phyloP scores from a whole-genome alignment of 768 basidiomycete species.

The Rhodocollybia butyracea region DNA sequence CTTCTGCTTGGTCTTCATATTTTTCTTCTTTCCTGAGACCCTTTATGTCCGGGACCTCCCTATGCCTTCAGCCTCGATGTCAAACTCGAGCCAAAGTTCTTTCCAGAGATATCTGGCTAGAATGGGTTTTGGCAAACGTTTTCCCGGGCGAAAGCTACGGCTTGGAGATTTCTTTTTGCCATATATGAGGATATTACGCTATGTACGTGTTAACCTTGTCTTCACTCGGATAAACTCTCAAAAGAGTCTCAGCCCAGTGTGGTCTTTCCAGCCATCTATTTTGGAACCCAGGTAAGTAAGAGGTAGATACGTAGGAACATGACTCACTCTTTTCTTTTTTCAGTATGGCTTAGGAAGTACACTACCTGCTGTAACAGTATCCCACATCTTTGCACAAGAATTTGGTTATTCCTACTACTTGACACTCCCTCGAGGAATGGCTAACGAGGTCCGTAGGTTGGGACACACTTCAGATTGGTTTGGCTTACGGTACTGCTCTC shows the following conservation, averaged over 20 bases:
- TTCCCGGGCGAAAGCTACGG: not conserved
- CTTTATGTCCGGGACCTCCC: not conserved
- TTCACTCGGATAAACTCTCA: not conserved
- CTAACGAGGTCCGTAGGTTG: not conserved
- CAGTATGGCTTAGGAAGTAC: conserved; percentile 1
- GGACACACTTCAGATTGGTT: conserved; percentile 3
- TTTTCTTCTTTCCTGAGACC: conserved; percentile 6
- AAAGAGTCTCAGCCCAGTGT: not conserved
- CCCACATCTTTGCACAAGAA: conserved; percentile 5
- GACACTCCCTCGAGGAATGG: too few species aligned
- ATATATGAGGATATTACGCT: conserved; percentile 6
- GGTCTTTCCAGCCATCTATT: conserved; percentile 1
- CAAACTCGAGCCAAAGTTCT: not conserved
- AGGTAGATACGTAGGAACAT: too few species aligned
- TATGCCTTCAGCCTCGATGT: not conserved
- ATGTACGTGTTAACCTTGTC: not conserved
- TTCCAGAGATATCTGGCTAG: not conserved
- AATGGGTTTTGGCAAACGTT: not conserved
- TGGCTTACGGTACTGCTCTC: conserved; percentile 2
- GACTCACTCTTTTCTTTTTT: not conserved
- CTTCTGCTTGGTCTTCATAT: not conserved
- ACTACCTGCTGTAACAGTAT: conserved; percentile 3
- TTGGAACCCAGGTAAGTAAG: not conserved
- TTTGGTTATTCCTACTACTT: not conserved
- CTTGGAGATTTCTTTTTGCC: conserved; percentile 1